These are phyloP conservation scores for Penicillium sp. DNA, from an alignment of 2,329 filamentous ascomycete species.

Conservation along the genomic window DNA sequence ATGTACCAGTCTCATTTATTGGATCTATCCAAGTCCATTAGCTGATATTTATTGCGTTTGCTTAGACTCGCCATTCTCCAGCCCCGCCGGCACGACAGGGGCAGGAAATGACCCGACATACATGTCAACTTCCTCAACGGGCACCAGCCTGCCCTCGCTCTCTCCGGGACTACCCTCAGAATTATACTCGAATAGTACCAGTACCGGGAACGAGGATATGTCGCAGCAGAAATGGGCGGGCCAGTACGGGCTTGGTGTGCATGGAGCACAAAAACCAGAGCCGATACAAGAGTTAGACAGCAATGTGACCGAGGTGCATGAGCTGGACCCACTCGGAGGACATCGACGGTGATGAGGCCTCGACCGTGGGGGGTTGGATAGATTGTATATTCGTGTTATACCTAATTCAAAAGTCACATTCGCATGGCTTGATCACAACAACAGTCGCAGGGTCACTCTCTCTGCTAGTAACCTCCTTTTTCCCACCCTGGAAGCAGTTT, in stretches of 20 bases:
- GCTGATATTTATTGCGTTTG: conserved; percentile 8
- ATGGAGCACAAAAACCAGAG: conserved; percentile 14
- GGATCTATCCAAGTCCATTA: conserved; percentile 5
- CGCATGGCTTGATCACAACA: no score
- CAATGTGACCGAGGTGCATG: conserved; percentile 14
- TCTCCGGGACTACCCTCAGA: conserved; percentile 9
- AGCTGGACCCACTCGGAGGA: conserved; percentile 15
- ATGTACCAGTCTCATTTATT: conserved; percentile 8
- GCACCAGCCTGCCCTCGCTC: conserved; percentile 7
- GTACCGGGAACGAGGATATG: conserved; percentile 5
- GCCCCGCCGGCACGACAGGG: conserved; percentile 8
- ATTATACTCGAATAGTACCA: conserved; percentile 5
- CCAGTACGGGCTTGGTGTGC: conserved; percentile 12
- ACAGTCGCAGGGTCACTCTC: no score
- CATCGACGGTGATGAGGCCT: conserved; percentile 8
- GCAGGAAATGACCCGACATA: conserved; percentile 8
- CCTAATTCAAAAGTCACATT: no score
- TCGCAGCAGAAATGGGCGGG: conserved; percentile 8
- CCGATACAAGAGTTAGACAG: conserved; percentile 18
- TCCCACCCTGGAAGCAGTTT: no score
- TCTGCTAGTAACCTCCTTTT: no score
- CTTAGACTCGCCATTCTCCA: conserved; percentile 11
- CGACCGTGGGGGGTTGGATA: neutral
- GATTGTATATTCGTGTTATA: neutral
- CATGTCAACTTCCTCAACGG: conserved; percentile 10